Conservation (phyloP, 1,284 basidiomycete genomes). For the Melampsora medusae region DNA sequence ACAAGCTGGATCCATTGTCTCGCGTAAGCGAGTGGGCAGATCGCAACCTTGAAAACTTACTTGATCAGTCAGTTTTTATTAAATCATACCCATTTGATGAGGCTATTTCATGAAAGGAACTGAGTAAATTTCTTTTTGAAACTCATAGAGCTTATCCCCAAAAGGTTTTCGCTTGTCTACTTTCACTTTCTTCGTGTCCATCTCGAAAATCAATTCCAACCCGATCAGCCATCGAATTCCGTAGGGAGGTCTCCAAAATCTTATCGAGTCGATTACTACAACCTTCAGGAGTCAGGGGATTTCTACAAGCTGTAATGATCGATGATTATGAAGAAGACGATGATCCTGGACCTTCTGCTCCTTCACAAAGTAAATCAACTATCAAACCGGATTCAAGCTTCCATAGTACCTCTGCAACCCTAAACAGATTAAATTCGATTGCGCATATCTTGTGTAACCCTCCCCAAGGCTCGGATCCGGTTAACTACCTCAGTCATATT, state of each 20-base stretch:
- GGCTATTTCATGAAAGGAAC: neutral
- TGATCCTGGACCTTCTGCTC: neutral
- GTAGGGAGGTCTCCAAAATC: constrained; percentile 12
- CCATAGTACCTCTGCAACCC: constrained; percentile 19
- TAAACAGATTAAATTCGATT: constrained; percentile 16
- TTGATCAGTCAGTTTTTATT: neutral
- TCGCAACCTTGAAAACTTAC: constrained; percentile 11
- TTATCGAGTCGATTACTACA: constrained; percentile 20
- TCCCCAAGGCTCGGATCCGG: neutral
- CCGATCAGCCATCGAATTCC: neutral
- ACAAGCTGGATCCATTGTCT: neutral
- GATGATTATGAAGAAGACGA: constrained; percentile 30
- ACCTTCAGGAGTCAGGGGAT: constrained; percentile 6
- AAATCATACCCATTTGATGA: neutral
- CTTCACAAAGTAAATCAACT: neutral
- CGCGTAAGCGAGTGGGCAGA: constrained; percentile 2
- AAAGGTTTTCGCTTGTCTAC: constrained; percentile 9
- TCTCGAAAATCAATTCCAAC: constrained; percentile 9
- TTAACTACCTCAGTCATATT: constrained; percentile 4
- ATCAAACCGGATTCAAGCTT: neutral
- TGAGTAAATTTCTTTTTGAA: neutral
- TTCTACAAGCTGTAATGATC: constrained; percentile 24
- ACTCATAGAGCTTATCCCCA: constrained; percentile 8
- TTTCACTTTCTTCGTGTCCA: neutral
- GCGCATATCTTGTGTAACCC: constrained; percentile 17